Evolutionary conservation across 2,329 filamentous ascomycete genomes (phyloP), one percentile per base, ranked within the genome.

Genomic region (Neonectria ditissima): DNA sequence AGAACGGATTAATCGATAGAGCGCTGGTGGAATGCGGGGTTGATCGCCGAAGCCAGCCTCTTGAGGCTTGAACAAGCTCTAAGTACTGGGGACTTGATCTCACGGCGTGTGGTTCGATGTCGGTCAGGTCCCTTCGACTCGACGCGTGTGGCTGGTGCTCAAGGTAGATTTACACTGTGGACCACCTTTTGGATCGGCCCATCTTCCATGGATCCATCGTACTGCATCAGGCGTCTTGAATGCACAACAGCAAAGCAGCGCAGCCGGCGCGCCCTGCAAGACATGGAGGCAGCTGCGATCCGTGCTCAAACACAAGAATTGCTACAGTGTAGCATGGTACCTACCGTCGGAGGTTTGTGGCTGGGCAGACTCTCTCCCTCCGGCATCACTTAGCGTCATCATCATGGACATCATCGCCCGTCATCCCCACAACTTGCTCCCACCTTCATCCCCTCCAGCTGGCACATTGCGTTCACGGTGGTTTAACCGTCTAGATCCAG

Each of bases 391-490:
- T n/a, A 18, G 37, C n/a, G 37, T 41, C 37, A 41, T 41, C 37
- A 41, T 41, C 37, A 41, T 41, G n/a, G 16, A 41, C 37, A 41
- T 41, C 37, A 41, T 41, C 37, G 37, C 37, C 14, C 37, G 16
- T 41, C 37, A 18, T 30, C 30, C 28, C 18, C 32, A 30, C 34
- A n/a, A n/a, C n/a, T n/a, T n/a, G n/a, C n/a, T n/a, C n/a, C n/a
- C 55, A 41, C 50, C 55, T 7, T 13, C 47, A 26, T 22, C n/a
- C 11, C 18, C 47, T 20, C 26, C 47, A 13, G n/a, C 7, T 28
- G 10, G 13, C 26, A 57, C 52, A 54, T 61, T 65, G 44, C 44
- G 22, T 37, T 59, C 50, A 43, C 26, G 60, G 50, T 5, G 24
- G 5, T 30, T 34, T 14, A 37, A 37, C 20, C 32, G 32, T 10